Percentiles rank a stretch among this genome's conserved stretches.
Evolutionary conservation across 257 asterid genomes (phyloP).

Genomic region (Solanum corneliomulleri): DNA sequence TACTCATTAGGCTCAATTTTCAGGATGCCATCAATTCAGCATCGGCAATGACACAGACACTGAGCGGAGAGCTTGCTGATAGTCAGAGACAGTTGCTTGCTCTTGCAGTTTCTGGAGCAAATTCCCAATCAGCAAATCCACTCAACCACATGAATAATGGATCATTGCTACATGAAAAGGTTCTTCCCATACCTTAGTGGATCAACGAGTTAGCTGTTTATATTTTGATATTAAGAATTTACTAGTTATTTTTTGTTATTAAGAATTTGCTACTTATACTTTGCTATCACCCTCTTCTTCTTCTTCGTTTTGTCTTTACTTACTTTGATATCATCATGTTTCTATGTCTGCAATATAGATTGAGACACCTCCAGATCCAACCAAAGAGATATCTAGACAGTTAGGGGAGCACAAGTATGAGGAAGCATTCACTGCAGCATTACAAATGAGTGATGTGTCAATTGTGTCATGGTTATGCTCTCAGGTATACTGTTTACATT

Average conservation of each 20-base stretch:
- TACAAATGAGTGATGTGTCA: constrained; percentile 78
- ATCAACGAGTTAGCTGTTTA: neutral
- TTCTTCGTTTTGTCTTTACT: neutral
- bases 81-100: constrained; percentile 82
- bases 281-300: neutral
- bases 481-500: constrained; percentile 47
- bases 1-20: neutral
- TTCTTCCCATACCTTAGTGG: constrained; percentile 12
- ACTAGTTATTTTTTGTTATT: neutral
- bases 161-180: constrained; percentile 87
- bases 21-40: constrained; percentile 90
- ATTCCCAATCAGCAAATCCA: constrained; percentile 50
- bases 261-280: neutral
- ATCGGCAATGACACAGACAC: constrained; percentile 70
- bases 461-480: constrained; percentile 92
- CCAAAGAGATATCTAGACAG: constrained; percentile 81
- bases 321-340: neutral
- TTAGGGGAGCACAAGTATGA: constrained; percentile 73
- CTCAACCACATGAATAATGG: constrained; percentile 78
- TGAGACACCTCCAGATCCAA: constrained; percentile 87
- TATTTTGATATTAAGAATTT: neutral
- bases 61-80: constrained; percentile 74
- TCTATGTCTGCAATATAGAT: constrained; percentile 31
- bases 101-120: constrained; percentile 45
- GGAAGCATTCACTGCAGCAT: constrained; percentile 83